Percentiles rank a stretch among this genome's conserved stretches.
Evolutionary conservation across 331 rosid species (phyloP).

Genomic region (Saraca asoca): DNA sequence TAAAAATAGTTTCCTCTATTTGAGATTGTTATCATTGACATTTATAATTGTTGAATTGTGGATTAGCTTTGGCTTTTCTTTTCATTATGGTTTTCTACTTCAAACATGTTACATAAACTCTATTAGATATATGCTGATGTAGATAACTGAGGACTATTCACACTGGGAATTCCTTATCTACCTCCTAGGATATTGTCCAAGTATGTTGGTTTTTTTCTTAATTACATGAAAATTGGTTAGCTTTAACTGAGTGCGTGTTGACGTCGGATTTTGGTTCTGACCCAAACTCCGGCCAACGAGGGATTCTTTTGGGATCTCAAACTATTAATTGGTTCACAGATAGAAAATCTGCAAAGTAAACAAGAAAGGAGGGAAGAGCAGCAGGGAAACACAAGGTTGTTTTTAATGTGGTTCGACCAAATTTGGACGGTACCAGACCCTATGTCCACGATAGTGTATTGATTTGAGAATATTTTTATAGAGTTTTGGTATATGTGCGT

Average conservation of each 20-base stretch:
- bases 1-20: neutral
- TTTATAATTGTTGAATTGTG: neutral
- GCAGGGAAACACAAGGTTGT: too few relatives aligned
- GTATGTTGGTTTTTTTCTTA: conserved; percentile 49
- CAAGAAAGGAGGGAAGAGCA: too few relatives aligned
- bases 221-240: conserved; percentile 12
- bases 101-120: conserved; percentile 22
- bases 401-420: too few relatives aligned
- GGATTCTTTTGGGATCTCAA: too few relatives aligned
- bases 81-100: conserved; percentile 30
- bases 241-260: neutral
- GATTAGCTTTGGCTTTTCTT: conserved; percentile 20
- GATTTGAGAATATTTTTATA: too few relatives aligned
- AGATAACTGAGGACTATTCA: conserved; percentile 99
- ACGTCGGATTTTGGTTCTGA: too few relatives aligned
- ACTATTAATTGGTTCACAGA: too few relatives aligned
- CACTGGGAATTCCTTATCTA: conserved; percentile 94
- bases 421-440: too few relatives aligned
- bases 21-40: neutral
- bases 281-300: too few relatives aligned
- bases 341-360: too few relatives aligned
- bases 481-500: too few relatives aligned
- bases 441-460: too few relatives aligned
- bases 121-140: conserved; percentile 25
- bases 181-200: conserved; percentile 98